Conservation (phyloP, 148 eudicot species). For the Spergularia marina region DNA sequence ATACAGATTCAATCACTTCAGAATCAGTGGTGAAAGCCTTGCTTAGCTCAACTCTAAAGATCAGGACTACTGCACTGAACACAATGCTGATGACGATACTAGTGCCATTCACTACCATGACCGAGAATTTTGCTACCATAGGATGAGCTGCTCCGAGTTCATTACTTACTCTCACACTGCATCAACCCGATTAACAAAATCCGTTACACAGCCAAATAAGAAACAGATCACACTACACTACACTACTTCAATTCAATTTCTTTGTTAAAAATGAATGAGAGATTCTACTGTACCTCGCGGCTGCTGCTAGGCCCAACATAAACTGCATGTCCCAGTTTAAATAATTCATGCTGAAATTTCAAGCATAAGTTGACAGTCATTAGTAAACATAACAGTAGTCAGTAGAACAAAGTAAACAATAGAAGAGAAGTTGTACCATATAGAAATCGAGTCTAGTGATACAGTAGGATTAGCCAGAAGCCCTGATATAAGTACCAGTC, state of each 20-base stretch:
- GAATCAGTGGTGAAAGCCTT: conserved; percentile 46
- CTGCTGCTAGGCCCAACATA: conserved; percentile 55
- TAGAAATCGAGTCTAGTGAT: conserved; percentile 55
- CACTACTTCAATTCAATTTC: not conserved
- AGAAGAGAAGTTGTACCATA: conserved; percentile 34
- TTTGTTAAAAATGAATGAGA: not conserved
- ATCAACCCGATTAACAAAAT: not conserved
- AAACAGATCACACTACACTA: too few relatives aligned
- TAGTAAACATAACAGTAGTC: not conserved
- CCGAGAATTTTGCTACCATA: conserved; percentile 47
- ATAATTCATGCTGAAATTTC: conserved; percentile 51
- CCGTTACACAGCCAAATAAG: not conserved
- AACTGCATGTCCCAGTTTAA: conserved; percentile 62
- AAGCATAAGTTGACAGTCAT: not conserved
- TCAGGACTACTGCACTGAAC: conserved; percentile 37
- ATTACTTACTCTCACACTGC: conserved; percentile 52
- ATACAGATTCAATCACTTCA: conserved; percentile 43
- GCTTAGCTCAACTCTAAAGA: conserved; percentile 41
- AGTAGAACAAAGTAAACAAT: not conserved
- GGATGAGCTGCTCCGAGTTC: conserved; percentile 62
- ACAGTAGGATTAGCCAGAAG: conserved; percentile 52
- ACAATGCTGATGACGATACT: conserved; percentile 45
- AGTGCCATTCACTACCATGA: conserved; percentile 43
- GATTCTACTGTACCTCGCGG: conserved; percentile 40
- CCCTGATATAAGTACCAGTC: conserved; percentile 63